Evolutionary conservation across 306 rosid genomes (phyloP), one percentile per base, ranked within the genome.

Genomic region (Fragaria iinumae): DNA sequence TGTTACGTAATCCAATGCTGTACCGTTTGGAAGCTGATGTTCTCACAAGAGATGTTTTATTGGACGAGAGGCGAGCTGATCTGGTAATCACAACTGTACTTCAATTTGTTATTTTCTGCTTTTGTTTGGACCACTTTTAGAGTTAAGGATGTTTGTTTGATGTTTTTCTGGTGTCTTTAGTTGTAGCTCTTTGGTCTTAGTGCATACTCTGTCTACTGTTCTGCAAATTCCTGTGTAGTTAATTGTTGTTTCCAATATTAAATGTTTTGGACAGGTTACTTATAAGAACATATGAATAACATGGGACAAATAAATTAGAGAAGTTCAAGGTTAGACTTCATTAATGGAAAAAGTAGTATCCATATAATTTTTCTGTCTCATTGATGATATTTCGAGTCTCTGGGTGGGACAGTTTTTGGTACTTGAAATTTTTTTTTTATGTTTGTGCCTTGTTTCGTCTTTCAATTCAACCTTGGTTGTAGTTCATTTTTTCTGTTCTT

Each of bases 11-110:
- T 79, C 98, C 97, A 17, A 75, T 93, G 2, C 90, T 92, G 1
- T 95, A 92, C 82, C 92, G 97, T 77, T 29, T 95, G 86, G 86
- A 90, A 79, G 88, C 91, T 47, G 98, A 95, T 69, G 84, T 85
- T 72, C 91, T 89, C 59, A 64, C 81, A 18, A 88, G 93, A 60
- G 97, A 95, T 81, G 75, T 82, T 81, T 83, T 86, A 34, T 79
- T 95, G 95, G 96, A 90, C 82, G 97, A 90, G 80, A 87, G 97
- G 73, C 89, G 96, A 83, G 93, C 97, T 81, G 98, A 92, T 87
- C 78, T 95, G 96, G 97, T 90, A 88, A 80, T 88, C 64, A 44
- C 13, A 6, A 34, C 9, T 71, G 67, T 41, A 39, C 43, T 29
- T 49, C 77, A 21, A 25, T 62, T n/a, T 80, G 43, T 63, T 63